Evolutionary conservation across 345 rosid species (phyloP), one percentile per base, ranked within the genome.

Genomic region (Aurinia saxatilis): DNA sequence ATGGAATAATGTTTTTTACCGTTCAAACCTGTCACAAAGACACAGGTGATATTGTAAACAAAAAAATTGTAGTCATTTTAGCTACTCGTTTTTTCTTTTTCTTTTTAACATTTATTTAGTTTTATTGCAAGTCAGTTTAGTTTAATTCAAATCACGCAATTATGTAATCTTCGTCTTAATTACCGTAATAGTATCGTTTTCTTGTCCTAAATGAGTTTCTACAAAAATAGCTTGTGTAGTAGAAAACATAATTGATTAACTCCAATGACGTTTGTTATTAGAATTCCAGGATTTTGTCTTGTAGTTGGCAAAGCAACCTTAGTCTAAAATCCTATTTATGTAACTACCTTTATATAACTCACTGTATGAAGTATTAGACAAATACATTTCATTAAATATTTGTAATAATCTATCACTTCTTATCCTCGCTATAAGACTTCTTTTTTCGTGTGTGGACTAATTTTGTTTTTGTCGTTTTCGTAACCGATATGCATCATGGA

Each of bases 401-500:
- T 17, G 6, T 9, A 30, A 56, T 47, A 49, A 14, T 33, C 10
- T 8, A 48, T 41, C 36, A 31, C 54, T 67, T 17, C 16, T 7
- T 31, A 57, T 50, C 16, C 50, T 33, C 16, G 44, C 31, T 15
- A 34, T 36, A 36, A 8, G 59, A 11, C 40, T 3, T 1, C 7
- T 10, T 13, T 17, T 21, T 34, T 11, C 5, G 30, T 27, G 50
- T 21, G 46, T 58, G 45, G 46, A 67, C 60, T 13, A 15, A 59
- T 41, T 12, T 60, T 51, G 13, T 16, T 60, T 21, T 42, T 51
- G 67, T 68, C 60, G 73, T 68, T 53, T 51, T 27, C 49, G 49
- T 42, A 60, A 68, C 33, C 44, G 35, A 60, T 60, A 60, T 60
- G 35, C 48, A 53, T 68, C 33, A 60, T 52, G 34, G 15, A 35